Evolutionary conservation across 225 moss, liverwort and hornwort species (phyloP).

Genomic region (Polytrichum commune): DNA sequence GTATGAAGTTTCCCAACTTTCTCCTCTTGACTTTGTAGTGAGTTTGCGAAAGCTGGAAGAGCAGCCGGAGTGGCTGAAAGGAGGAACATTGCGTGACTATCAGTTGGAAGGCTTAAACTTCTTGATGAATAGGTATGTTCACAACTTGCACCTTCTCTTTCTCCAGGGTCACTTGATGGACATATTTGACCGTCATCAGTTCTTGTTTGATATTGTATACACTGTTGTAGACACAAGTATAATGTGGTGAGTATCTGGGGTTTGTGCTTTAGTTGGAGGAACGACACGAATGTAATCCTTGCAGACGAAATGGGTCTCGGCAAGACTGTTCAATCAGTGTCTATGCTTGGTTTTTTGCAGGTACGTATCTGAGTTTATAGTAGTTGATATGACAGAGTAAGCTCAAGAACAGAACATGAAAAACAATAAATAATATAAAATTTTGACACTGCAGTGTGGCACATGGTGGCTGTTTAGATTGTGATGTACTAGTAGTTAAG

Average conservation of each 20-base stretch:
- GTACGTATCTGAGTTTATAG: conserved; percentile 21
- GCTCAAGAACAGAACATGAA: too few relatives aligned
- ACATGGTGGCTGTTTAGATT: too few relatives aligned
- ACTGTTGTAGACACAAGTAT: not conserved
- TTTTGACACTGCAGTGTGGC: too few relatives aligned
- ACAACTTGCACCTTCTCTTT: not conserved
- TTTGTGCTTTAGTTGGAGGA: conserved; percentile 79
- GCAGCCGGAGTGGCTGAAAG: conserved; percentile 97
- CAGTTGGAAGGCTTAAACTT: conserved; percentile 98
- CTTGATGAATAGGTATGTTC: conserved; percentile 84
- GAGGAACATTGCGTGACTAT: conserved; percentile 95
- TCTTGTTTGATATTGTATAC: not conserved
- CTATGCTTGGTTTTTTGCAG: conserved; percentile 99
- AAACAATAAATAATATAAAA: too few relatives aligned
- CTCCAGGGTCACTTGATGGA: too few relatives aligned
- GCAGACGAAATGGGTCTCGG: conserved; percentile 99
- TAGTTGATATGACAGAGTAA: not conserved
- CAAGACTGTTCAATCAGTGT: conserved; percentile 96
- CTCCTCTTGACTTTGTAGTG: conserved; percentile 35
- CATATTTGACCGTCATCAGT: too few relatives aligned
- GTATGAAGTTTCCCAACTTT: not conserved
- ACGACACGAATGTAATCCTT: conserved; percentile 99
- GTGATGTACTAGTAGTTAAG: too few relatives aligned
- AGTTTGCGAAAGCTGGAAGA: conserved; percentile 89
- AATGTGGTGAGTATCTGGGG: conserved; percentile 9